These are phyloP conservation scores for Chlamydomonas asymmetrica DNA, from an alignment of 139 green algal species.

Conservation along the genomic window DNA sequence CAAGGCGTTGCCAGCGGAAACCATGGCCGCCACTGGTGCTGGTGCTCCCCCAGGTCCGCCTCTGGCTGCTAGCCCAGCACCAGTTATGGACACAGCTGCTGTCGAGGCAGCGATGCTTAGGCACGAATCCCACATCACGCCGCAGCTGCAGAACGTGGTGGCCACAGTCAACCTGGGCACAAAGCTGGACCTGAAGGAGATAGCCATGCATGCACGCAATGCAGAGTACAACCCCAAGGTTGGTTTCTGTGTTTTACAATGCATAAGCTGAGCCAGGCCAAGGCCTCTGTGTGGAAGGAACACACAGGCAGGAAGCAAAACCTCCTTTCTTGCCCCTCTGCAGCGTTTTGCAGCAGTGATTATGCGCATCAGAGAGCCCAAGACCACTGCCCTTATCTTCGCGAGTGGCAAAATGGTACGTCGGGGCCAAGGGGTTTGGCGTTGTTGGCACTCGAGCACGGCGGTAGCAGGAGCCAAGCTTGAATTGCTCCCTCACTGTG, in stretches of 20 bases:
- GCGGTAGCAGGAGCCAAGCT: neutral
- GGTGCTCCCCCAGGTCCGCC: too few relatives aligned
- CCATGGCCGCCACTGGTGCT: conserved; percentile 74
- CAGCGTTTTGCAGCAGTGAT: conserved; percentile 99
- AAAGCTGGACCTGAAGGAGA: conserved; percentile 94
- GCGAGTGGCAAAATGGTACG: conserved; percentile 97
- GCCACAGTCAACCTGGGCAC: conserved; percentile 94
- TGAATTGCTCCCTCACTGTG: conserved; percentile 1
- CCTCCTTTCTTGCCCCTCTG: neutral
- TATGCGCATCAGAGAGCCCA: conserved; percentile 97
- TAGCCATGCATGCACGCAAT: conserved; percentile 95
- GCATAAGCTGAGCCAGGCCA: neutral
- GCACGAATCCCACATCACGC: conserved; percentile 80
- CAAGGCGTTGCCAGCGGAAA: conserved; percentile 54
- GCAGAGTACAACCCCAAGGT: conserved; percentile 99
- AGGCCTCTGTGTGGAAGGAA: neutral
- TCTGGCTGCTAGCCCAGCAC: too few relatives aligned
- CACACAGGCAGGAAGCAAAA: neutral
- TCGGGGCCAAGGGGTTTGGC: neutral
- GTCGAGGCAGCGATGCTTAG: conserved; percentile 20
- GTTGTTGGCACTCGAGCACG: neutral
- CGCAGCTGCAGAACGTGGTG: conserved; percentile 95
- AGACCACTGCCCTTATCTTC: conserved; percentile 99
- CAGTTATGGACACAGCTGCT: neutral
- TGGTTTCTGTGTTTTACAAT: neutral